Evolutionary conservation across 768 basidiomycete species (phyloP), one percentile per base, ranked within the genome.

Genomic region (Asterophora parasitica): DNA sequence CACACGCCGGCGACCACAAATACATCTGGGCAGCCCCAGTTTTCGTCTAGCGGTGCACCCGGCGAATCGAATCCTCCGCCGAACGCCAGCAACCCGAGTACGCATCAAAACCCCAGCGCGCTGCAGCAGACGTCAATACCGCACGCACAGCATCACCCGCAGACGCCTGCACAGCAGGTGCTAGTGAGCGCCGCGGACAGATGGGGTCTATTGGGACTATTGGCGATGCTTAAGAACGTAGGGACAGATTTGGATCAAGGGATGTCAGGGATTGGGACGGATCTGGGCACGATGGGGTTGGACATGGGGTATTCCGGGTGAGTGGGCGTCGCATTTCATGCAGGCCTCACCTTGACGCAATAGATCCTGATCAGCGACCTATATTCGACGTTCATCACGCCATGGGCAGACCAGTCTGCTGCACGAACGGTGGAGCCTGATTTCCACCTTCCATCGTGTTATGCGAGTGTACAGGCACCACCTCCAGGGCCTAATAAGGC

Each of bases 321-420:
- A 75, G 85, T 77, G 12, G 40, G 35, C 32, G 17, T 31, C 46
- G 48, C 40, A 30, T 37, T 13, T n/a, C 9, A 46, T 10, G n/a
- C 33, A 42, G 32, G 11, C 34, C 27, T 28, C 30, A 49, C 49
- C 48, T 58, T 55, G 56, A 53, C 48, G 39, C 34, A 43, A 38
- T 26, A 31, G 40, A 38, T 28, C 42, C 33, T 34, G 28, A 42
- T 55, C 65, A 88, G 90, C 63, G 87, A 87, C 60, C 72, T 94
- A 50, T 93, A 91, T 70, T 84, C 91, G 50, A 88, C 88, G 20
- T 94, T 98, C 71, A 90, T 95, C 60, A 94, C 95, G 48, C 94
- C 94, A 20, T 98, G 93, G 93, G 82, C 90, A 53, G 93, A 95
- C 65, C 84, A 92, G 54, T 85, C 86, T 54, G 84, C 85, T 36